A percentile compares a stretch with the other conserved stretches of the same genome.
Evolutionary conservation across 2,329 filamentous ascomycete genomes (phyloP).

Genomic region (Diplodia corticola): DNA sequence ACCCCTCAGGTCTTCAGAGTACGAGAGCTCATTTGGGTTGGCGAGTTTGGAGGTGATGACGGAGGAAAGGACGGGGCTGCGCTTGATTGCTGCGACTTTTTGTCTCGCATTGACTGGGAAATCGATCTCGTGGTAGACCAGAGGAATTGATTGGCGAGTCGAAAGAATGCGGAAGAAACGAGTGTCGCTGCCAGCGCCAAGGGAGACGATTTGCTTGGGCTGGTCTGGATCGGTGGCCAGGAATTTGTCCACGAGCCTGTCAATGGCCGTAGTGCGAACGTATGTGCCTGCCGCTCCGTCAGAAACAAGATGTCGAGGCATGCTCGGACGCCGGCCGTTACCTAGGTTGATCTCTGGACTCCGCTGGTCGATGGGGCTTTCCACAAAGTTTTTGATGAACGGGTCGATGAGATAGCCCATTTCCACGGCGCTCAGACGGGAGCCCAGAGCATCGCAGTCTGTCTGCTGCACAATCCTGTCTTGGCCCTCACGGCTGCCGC

Average conservation of each 20-base stretch:
- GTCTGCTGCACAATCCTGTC: slow-evolving; percentile 84
- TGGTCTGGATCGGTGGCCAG: slow-evolving; percentile 49
- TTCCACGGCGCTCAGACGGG: slow-evolving; percentile 82
- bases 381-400: slow-evolving; percentile 72
- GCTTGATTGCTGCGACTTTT: slow-evolving; percentile 57
- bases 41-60: slow-evolving; percentile 35
- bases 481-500: slow-evolving; percentile 74
- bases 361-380: too few relatives aligned
- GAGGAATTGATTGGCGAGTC: slow-evolving; percentile 40
- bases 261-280: slow-evolving; percentile 79
- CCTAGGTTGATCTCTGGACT: slow-evolving; percentile 81
- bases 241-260: slow-evolving; percentile 73
- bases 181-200: slow-evolving; percentile 93
- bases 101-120: slow-evolving; percentile 71
- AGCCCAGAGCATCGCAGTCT: slow-evolving; percentile 87
- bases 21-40: slow-evolving; percentile 34
- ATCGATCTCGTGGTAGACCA: slow-evolving; percentile 91
- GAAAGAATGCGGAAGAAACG: slow-evolving; percentile 75
- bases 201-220: slow-evolving; percentile 77
- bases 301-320: background rate
- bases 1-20: slow-evolving; percentile 41
- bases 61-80: slow-evolving; percentile 27
- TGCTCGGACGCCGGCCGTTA: slow-evolving; percentile 40
- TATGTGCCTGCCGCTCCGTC: slow-evolving; percentile 72
- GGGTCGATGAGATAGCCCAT: slow-evolving; percentile 81